Percentiles rank a stretch among this genome's conserved stretches.
These are phyloP conservation scores for Lentinula edodes DNA, from an alignment of 768 basidiomycete species.

Conservation along the genomic window DNA sequence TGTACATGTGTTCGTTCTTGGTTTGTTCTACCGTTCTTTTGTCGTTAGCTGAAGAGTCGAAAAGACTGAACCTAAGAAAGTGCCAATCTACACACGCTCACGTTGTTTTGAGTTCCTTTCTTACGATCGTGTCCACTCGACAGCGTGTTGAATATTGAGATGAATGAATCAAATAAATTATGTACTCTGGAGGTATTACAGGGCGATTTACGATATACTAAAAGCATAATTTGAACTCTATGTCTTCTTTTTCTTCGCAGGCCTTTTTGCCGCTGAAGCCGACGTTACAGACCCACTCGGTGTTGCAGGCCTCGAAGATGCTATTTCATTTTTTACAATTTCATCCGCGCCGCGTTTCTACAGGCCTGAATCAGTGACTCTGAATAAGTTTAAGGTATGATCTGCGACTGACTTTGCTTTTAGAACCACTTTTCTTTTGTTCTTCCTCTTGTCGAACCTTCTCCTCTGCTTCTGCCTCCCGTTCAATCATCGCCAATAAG, in stretches of 20 bases:
- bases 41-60: no score
- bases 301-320: slow-evolving; percentile 51
- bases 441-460: slow-evolving; percentile 44
- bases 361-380: neutral
- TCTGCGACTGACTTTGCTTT: slow-evolving; percentile 52
- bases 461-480: slow-evolving; percentile 62
- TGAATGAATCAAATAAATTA: no score
- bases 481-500: slow-evolving; percentile 83
- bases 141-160: no score
- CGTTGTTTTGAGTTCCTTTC: no score
- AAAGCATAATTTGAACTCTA: slow-evolving; percentile 11
- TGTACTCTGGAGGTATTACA: neutral
- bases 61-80: no score
- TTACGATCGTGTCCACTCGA: no score
- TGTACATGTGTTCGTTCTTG: no score
- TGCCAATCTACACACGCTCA: no score
- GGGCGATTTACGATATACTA: neutral
- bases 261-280: slow-evolving; percentile 40
- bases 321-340: slow-evolving; percentile 36
- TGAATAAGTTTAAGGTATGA: neutral
- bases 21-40: no score
- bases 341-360: slow-evolving; percentile 76
- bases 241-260: slow-evolving; percentile 67
- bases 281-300: slow-evolving; percentile 43
- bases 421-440: slow-evolving; percentile 49